A percentile compares a stretch with the other conserved stretches of the same genome.
These are phyloP conservation scores for Cladophialophora immunda DNA, from an alignment of 2,329 filamentous ascomycete genomes.

Conservation along the genomic window DNA sequence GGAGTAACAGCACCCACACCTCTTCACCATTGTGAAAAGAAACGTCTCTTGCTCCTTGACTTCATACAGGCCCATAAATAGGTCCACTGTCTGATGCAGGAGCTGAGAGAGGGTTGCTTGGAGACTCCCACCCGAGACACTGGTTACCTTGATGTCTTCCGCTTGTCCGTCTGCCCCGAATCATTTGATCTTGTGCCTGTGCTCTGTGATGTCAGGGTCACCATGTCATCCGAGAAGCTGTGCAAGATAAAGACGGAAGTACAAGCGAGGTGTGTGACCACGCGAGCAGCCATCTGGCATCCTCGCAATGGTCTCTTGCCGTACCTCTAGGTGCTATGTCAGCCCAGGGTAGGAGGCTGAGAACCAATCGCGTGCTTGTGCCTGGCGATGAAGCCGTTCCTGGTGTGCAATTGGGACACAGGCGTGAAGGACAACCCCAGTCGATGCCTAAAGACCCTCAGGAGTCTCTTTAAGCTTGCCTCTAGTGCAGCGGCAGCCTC, in stretches of 20 bases:
- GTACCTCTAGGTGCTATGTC: conserved; percentile 4
- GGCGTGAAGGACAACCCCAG: conserved; percentile 2
- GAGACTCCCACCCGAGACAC: conserved; percentile 20
- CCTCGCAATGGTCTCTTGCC: conserved; percentile 2
- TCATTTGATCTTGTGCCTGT: not conserved
- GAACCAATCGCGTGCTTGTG: conserved; percentile 34
- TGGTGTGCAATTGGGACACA: conserved; percentile 9
- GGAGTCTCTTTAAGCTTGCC: conserved; percentile 25
- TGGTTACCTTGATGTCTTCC: conserved; percentile 7
- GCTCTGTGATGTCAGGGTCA: conserved; percentile 3
- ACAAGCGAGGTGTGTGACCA: conserved; percentile 23
- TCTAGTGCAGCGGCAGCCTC: conserved; percentile 23
- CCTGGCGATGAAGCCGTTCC: conserved; percentile 21
- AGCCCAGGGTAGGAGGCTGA: conserved; percentile 32
- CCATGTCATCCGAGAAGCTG: conserved; percentile 3
- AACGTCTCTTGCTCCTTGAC: not conserved
- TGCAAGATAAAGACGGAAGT: conserved; percentile 8
- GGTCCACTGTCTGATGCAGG: not conserved
- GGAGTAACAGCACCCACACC: not conserved
- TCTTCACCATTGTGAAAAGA: not conserved
- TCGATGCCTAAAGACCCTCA: conserved; percentile 2
- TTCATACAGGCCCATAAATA: not conserved
- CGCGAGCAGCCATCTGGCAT: conserved; percentile 17
- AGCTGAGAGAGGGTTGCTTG: not conserved
- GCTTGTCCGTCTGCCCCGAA: not conserved